These are phyloP conservation scores for Venturia oleaginea DNA, from an alignment of 2,329 filamentous ascomycete genomes.

Conservation along the genomic window DNA sequence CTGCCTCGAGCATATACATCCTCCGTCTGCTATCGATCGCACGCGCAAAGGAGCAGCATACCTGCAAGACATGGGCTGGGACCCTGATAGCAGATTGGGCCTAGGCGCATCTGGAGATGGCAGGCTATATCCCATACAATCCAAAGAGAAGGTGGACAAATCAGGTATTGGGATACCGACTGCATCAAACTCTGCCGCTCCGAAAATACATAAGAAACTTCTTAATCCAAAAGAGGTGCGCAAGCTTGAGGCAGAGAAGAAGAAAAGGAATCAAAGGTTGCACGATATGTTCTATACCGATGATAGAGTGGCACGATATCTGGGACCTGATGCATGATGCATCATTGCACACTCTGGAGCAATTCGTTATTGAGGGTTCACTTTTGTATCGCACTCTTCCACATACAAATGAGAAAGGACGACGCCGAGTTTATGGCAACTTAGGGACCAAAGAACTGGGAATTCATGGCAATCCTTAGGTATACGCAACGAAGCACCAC, in stretches of 20 bases:
- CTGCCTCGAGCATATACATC: slow-evolving; percentile 58
- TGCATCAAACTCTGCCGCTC: neutral
- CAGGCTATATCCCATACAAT: slow-evolving; percentile 66
- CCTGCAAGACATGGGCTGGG: slow-evolving; percentile 61
- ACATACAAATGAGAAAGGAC: no score
- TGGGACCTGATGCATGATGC: slow-evolving; percentile 34
- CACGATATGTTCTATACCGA: slow-evolving; percentile 64
- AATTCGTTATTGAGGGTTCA: neutral
- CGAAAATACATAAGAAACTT: slow-evolving; percentile 1
- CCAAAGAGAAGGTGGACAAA: slow-evolving; percentile 62
- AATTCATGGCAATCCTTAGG: neutral
- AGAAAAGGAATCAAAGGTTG: slow-evolving; percentile 53
- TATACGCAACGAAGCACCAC: neutral
- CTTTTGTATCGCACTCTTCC: no score
- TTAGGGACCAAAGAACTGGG: neutral
- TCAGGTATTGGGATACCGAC: slow-evolving; percentile 50
- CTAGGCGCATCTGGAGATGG: slow-evolving; percentile 62
- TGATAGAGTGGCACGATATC: slow-evolving; percentile 67
- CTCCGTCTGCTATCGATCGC: slow-evolving; percentile 63
- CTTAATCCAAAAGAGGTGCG: slow-evolving; percentile 48
- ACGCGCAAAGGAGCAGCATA: slow-evolving; percentile 60
- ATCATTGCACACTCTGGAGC: neutral
- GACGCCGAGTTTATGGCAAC: neutral
- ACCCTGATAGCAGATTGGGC: slow-evolving; percentile 62
- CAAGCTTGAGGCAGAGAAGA: slow-evolving; percentile 52